Conservation (phyloP, 768 basidiomycete species). For the Podaxis sp. region DNA sequence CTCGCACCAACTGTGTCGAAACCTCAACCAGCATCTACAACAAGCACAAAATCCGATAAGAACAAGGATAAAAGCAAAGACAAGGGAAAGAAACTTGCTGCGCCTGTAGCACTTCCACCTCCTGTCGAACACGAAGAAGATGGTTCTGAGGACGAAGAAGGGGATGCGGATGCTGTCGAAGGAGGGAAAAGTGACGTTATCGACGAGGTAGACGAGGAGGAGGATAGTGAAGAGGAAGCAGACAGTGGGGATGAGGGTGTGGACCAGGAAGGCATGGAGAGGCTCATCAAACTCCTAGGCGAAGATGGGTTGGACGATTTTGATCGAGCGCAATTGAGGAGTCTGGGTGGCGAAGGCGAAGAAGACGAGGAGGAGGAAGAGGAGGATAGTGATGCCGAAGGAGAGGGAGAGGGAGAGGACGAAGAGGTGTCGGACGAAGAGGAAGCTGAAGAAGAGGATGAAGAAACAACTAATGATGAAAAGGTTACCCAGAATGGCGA, state of each 20-base stretch:
- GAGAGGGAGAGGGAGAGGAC: slow-evolving; percentile 15
- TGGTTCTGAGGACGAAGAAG: slow-evolving; percentile 20
- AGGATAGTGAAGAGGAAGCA: slow-evolving; percentile 22
- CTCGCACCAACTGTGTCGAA: neutral
- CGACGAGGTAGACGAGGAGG: slow-evolving; percentile 22
- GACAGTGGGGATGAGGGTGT: slow-evolving; percentile 42
- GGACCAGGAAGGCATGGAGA: slow-evolving; percentile 57
- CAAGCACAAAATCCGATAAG: neutral
- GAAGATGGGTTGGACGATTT: slow-evolving; percentile 69
- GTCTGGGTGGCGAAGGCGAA: slow-evolving; percentile 32
- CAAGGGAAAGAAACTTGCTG: neutral
- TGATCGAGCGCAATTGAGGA: slow-evolving; percentile 53
- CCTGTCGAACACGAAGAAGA: neutral
- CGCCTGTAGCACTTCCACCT: neutral
- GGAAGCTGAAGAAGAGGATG: slow-evolving; percentile 47
- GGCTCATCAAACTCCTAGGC: slow-evolving; percentile 56
- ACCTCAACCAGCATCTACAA: neutral
- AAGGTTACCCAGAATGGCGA: slow-evolving; percentile 17
- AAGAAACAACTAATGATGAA: slow-evolving; percentile 33
- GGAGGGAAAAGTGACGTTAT: slow-evolving; percentile 13
- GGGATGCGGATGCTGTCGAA: slow-evolving; percentile 11
- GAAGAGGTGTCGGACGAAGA: slow-evolving; percentile 33
- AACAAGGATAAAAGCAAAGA: neutral
- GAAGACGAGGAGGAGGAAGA: slow-evolving; percentile 33
- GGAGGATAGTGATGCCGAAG: slow-evolving; percentile 12